Evolutionary conservation across 1,284 basidiomycete genomes (phyloP).

Genomic region (Ceratobasidium sp.): DNA sequence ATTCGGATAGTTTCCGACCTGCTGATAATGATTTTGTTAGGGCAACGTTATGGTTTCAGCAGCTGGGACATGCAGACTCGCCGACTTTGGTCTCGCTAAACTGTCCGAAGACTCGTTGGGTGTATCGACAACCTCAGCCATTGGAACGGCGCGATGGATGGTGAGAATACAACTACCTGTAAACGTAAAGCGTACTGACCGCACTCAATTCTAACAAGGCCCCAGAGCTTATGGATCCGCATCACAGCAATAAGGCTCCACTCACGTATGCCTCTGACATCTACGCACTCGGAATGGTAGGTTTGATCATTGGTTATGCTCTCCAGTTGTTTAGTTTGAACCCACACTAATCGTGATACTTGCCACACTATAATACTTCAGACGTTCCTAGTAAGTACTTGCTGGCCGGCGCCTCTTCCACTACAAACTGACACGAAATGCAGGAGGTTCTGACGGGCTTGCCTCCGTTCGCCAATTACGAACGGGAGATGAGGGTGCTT

Average conservation of each 20-base stretch:
- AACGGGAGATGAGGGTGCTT: background rate
- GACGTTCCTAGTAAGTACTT: slow-evolving; percentile 4
- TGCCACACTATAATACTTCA: too few species aligned
- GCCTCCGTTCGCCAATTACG: background rate
- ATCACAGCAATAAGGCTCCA: background rate
- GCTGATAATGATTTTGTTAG: slow-evolving; percentile 16
- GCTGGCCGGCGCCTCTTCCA: background rate
- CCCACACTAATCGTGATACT: too few species aligned
- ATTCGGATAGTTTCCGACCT: background rate
- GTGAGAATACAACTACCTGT: background rate
- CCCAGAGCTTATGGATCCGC: slow-evolving; percentile 17
- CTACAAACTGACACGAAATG: background rate
- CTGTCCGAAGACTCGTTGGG: slow-evolving; percentile 3
- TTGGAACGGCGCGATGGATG: slow-evolving; percentile 24
- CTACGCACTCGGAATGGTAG: slow-evolving; percentile 31
- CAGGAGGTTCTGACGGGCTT: slow-evolving; percentile 2
- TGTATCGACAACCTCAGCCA: slow-evolving; percentile 1
- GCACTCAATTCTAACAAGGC: background rate
- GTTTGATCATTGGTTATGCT: too few species aligned
- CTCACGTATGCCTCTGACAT: slow-evolving; percentile 23
- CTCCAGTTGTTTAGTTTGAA: too few species aligned
- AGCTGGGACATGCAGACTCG: slow-evolving; percentile 6
- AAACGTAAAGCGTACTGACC: background rate
- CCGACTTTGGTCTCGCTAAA: slow-evolving; percentile 32
- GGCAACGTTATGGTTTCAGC: slow-evolving; percentile 17